Base-by-base conservation (phyloP, 2,329 filamentous ascomycete species). In the Drechslera avenae region DNA sequence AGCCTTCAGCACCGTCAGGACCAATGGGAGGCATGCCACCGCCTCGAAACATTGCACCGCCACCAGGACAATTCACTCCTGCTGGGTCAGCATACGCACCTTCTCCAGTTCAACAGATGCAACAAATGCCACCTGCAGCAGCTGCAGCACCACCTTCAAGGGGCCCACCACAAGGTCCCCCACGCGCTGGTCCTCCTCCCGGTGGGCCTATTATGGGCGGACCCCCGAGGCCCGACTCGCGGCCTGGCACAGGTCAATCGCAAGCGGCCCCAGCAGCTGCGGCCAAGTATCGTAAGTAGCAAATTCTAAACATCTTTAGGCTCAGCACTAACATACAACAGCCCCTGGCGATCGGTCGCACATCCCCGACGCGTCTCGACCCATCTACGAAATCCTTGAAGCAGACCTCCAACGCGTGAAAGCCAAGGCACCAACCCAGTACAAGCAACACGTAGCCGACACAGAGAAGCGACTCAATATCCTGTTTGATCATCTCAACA, bases 401-500 rank as follows among this genome's bases (percentile, higher is more conserved):
- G 82, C 83, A 26, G 93, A 97, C 63, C 91, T 97, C 85, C 87
- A 93, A 64, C 89, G 91, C 28, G 89, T 99, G 47, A 92, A 92
- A 52, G 78, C 86, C 26, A 88, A 90, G 62, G 94, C 94, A 0
- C 94, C 94, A 14, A 80, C 87, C n/a, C 86, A 87, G 13, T 97
- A 94, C 77, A 87, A 90, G 57, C 83, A 86, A 12, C 92, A 97
- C 72, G 91, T 99, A 16, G 89, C 91, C 65, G 94, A 97, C 71
- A 94, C 92, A 2, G 90, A 96, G 72, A 96, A 96, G 77, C 86
- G 94, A 21, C 82, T 99, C 52, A 90, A 89, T 65, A 86, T 97
- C 41, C 79, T 99, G n/a, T 97, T 97, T 72, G 93, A 99, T 69
- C 91, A 97, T 73, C 81, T 99, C 39, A 99, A 97, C 81, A 97